Percentiles rank a stretch among this genome's conserved stretches.
phyloP scores from a whole-genome alignment of 1,284 basidiomycete species.

The Fomitiporia mediterranea region DNA sequence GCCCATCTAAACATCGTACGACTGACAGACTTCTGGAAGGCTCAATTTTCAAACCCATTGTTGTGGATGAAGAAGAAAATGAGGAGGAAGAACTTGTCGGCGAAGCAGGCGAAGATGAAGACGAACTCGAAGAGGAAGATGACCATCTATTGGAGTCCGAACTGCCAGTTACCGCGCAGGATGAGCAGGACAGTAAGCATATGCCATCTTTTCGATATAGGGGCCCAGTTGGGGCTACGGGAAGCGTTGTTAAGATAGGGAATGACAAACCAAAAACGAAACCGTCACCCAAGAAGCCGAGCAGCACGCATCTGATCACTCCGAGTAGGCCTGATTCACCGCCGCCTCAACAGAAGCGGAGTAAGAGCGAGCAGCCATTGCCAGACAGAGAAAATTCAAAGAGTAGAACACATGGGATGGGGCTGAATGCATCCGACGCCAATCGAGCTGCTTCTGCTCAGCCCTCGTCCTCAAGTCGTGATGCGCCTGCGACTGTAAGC shows the following conservation, averaged over 20 bases:
- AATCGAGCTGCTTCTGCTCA: neutral
- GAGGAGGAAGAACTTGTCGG: constrained; percentile 24
- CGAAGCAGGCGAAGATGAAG: constrained; percentile 7
- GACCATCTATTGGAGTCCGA: neutral
- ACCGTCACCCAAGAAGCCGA: constrained; percentile 11
- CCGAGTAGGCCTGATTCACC: neutral
- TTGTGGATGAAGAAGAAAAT: constrained; percentile 33
- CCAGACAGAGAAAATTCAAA: too few relatives aligned
- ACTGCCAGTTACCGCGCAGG: neutral
- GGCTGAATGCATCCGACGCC: too few relatives aligned
- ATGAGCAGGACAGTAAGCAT: constrained; percentile 9
- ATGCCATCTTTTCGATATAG: constrained; percentile 13
- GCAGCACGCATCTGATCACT: neutral
- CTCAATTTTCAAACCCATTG: constrained; percentile 14
- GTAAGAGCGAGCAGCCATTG: constrained; percentile 15
- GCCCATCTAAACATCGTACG: constrained; percentile 1
- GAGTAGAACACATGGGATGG: too few relatives aligned
- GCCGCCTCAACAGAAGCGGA: neutral
- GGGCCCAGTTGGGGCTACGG: neutral
- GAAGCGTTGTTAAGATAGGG: constrained; percentile 11
- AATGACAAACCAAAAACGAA: constrained; percentile 8
- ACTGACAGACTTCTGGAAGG: constrained; percentile 17
- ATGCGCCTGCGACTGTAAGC: neutral
- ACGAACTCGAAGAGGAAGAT: constrained; percentile 5
- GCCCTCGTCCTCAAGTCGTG: neutral